Percentiles rank a stretch among this genome's conserved stretches.
Evolutionary conservation across 1,139 yeast genomes (phyloP).

Genomic region (Suhomyces bokatorum): DNA sequence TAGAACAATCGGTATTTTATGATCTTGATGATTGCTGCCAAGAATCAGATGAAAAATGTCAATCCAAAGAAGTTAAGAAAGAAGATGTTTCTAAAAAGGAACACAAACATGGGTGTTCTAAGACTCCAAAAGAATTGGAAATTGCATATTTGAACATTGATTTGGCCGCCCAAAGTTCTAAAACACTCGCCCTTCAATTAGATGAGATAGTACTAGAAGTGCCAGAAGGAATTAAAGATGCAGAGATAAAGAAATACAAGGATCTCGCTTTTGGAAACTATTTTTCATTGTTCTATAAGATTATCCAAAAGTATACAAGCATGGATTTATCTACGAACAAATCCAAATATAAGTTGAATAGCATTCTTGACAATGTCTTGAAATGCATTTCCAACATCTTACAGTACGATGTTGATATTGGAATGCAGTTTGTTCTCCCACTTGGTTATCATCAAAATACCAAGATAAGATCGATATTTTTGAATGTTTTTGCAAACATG

Average conservation of each 20-base stretch:
- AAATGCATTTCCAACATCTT: slow-evolving; percentile 67
- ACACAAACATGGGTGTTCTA: slow-evolving; percentile 2
- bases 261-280: slow-evolving; percentile 69
- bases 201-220: slow-evolving; percentile 60
- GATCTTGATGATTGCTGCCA: slow-evolving; percentile 5
- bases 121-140: slow-evolving; percentile 36
- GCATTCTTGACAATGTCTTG: slow-evolving; percentile 66
- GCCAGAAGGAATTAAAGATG: slow-evolving; percentile 59
- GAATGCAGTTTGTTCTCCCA: slow-evolving; percentile 74
- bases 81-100: not conserved
- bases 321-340: slow-evolving; percentile 25
- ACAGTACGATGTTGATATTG: slow-evolving; percentile 74
- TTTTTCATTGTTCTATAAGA: slow-evolving; percentile 69
- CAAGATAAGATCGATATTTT: slow-evolving; percentile 66
- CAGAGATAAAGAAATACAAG: slow-evolving; percentile 57
- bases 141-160: slow-evolving; percentile 59
- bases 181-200: slow-evolving; percentile 55
- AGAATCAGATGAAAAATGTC: not conserved
- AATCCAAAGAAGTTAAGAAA: not conserved
- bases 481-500: slow-evolving; percentile 74
- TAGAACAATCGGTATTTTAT: slow-evolving; percentile 54
- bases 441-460: slow-evolving; percentile 73
- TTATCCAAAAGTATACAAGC: slow-evolving; percentile 60
- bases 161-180: slow-evolving; percentile 65
- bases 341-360: slow-evolving; percentile 53